Evolutionary conservation across 2,329 filamentous ascomycete genomes (phyloP), one percentile per base, ranked within the genome.

Genomic region (Blastomyces parvus): DNA sequence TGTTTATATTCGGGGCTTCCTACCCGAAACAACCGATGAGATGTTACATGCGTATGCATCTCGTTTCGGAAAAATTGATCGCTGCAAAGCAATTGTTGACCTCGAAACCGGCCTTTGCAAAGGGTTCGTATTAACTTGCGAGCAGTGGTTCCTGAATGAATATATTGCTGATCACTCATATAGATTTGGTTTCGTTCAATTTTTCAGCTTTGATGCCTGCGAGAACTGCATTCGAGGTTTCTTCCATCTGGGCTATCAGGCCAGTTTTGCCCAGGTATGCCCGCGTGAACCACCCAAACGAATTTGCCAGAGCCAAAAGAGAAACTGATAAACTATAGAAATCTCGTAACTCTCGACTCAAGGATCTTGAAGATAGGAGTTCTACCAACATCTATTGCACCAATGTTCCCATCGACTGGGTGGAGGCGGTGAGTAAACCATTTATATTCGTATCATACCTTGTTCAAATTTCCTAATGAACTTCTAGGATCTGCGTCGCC

Each of bases 331-430:
- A 22, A 17, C 30, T 13, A 14, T 64, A 95, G 89, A 94, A 97
- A 81, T 97, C 93, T 25, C 97, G 97, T 80, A 99, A 99, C 77
- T 92, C 92, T 69, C 91, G 95, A 70, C 88, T 99, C 70, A 97
- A 99, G 83, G 93, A 94, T 56, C 90, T 97, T 72, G 89, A 92
- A 63, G 93, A 99, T 72, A 89, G 89, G 61, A 73, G 78, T 52
- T 97, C 95, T 57, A 97, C 94, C 67, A 99, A 99, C 74, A 84
- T 99, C 67, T 99, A 99, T 77, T 92, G 97, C 66, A 99, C 95
- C 36, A 99, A 97, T 77, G 84, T 99, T 55, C 94, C 94, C 44
- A 92, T 93, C 77, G 86, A 87, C 66, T 86, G 96, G 83, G 96
- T 90, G 61, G 95, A 99, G 80, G 87, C 90, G 70, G 91, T 93